Conservation (phyloP, 768 basidiomycete species). For the Pisolithus tinctorius region DNA sequence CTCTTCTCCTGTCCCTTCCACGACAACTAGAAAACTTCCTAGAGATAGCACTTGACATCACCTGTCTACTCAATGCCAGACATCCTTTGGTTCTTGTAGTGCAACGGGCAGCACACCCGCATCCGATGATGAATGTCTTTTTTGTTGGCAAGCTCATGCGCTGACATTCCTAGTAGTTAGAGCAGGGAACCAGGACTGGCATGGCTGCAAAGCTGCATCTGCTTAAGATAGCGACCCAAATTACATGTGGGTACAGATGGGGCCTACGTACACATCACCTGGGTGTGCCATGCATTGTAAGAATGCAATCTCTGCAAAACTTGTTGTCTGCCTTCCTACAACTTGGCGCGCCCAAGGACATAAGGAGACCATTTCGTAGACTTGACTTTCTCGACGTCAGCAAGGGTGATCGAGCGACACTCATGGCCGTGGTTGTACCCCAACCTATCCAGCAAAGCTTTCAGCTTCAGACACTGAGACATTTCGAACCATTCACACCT, state of each 20-base stretch:
- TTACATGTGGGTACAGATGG: neutral
- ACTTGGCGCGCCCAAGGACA: constrained; percentile 33
- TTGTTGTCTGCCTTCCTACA: constrained; percentile 18
- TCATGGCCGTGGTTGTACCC: constrained; percentile 79
- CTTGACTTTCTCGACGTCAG: constrained; percentile 72
- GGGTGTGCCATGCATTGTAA: too few species aligned
- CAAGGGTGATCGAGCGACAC: constrained; percentile 51
- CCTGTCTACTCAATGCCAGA: too few species aligned
- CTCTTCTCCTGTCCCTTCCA: too few species aligned
- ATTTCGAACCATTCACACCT: constrained; percentile 36
- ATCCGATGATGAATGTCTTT: too few species aligned
- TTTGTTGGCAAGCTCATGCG: too few species aligned
- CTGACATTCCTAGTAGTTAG: too few species aligned
- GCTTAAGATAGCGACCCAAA: neutral
- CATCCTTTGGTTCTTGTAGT: too few species aligned
- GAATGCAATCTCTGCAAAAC: neutral
- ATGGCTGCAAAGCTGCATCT: too few species aligned
- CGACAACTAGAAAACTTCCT: too few species aligned
- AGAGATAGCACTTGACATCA: too few species aligned
- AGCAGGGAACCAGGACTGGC: too few species aligned
- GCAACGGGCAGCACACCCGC: too few species aligned
- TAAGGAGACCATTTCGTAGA: constrained; percentile 51
- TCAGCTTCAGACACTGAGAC: neutral
- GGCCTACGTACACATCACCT: neutral
- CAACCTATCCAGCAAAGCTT: constrained; percentile 35